A percentile compares a stretch with the other conserved stretches of the same genome.
phyloP scores from a whole-genome alignment of 495 filamentous ascomycete species.

The Hypoxylon rickii region DNA sequence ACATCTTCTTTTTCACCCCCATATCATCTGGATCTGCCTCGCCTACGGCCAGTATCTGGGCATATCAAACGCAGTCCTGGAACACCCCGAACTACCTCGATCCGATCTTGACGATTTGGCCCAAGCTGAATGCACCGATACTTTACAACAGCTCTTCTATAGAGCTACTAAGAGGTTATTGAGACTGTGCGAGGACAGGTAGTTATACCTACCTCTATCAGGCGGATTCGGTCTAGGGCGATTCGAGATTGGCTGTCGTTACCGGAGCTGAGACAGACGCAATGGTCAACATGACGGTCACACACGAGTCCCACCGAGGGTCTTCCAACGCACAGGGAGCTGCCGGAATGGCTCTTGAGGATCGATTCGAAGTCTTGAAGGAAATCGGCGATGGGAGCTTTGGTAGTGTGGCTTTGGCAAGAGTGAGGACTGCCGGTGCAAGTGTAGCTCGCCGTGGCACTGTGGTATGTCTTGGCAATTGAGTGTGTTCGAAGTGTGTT shows the following conservation, averaged over 20 bases:
- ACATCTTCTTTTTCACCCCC: slow-evolving; percentile 15
- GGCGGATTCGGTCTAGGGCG: slow-evolving; percentile 10
- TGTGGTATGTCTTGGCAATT: slow-evolving; percentile 65
- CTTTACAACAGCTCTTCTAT: slow-evolving; percentile 35
- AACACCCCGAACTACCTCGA: slow-evolving; percentile 1
- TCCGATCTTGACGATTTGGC: slow-evolving; percentile 12
- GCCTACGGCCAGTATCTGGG: background rate
- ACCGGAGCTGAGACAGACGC: background rate
- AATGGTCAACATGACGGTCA: slow-evolving; percentile 65
- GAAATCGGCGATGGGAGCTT: slow-evolving; percentile 99
- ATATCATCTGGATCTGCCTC: background rate
- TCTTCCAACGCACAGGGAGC: slow-evolving; percentile 53
- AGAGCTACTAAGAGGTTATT: slow-evolving; percentile 34
- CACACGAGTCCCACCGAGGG: slow-evolving; percentile 66
- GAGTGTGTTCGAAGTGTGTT: background rate
- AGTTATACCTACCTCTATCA: slow-evolving; percentile 19
- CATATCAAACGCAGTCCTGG: slow-evolving; percentile 20
- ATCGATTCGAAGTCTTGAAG: slow-evolving; percentile 95
- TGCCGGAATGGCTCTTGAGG: slow-evolving; percentile 63
- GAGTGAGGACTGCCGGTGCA: slow-evolving; percentile 86
- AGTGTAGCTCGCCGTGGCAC: slow-evolving; percentile 88
- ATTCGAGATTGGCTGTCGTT: background rate
- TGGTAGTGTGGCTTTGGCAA: slow-evolving; percentile 89
- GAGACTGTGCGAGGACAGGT: slow-evolving; percentile 26
- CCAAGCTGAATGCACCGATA: slow-evolving; percentile 37